phyloP scores from a whole-genome alignment of 805 yeast species.

The Yamadazyma endophytica region DNA sequence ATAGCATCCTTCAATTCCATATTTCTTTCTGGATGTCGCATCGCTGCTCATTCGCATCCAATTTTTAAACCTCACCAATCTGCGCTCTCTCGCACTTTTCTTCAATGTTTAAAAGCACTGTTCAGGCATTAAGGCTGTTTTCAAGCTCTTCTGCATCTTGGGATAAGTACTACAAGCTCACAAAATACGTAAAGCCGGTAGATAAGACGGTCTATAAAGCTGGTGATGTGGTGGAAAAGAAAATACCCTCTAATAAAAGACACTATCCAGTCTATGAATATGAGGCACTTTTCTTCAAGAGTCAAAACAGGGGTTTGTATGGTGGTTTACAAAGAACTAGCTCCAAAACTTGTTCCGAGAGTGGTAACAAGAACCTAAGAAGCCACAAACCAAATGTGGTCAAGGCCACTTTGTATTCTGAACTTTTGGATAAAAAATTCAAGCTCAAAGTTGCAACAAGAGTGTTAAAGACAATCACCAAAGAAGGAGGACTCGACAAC shows the following conservation, averaged over 20 bases:
- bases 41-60: too few species aligned
- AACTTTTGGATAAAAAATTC: constrained; percentile 56
- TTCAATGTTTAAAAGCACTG: too few species aligned
- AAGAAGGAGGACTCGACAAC: constrained; percentile 93
- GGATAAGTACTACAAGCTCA: constrained; percentile 38
- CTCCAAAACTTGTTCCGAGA: constrained; percentile 77
- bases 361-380: constrained; percentile 68
- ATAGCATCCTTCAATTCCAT: too few species aligned
- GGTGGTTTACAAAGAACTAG: constrained; percentile 82
- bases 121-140: too few species aligned
- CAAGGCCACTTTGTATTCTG: constrained; percentile 78
- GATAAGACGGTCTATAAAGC: constrained; percentile 31
- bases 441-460: constrained; percentile 66
- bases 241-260: constrained; percentile 18
- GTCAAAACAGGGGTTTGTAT: constrained; percentile 81
- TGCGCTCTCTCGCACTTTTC: too few species aligned
- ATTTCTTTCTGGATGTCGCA: too few species aligned
- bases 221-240: constrained; percentile 29
- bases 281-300: constrained; percentile 72
- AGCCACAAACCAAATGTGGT: constrained; percentile 81
- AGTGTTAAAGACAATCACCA: constrained; percentile 81
- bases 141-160: too few species aligned
- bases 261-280: constrained; percentile 39
- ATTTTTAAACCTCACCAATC: too few species aligned
- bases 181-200: constrained; percentile 34